phyloP scores from a whole-genome alignment of 805 yeast species.

The Ogataea pini region DNA sequence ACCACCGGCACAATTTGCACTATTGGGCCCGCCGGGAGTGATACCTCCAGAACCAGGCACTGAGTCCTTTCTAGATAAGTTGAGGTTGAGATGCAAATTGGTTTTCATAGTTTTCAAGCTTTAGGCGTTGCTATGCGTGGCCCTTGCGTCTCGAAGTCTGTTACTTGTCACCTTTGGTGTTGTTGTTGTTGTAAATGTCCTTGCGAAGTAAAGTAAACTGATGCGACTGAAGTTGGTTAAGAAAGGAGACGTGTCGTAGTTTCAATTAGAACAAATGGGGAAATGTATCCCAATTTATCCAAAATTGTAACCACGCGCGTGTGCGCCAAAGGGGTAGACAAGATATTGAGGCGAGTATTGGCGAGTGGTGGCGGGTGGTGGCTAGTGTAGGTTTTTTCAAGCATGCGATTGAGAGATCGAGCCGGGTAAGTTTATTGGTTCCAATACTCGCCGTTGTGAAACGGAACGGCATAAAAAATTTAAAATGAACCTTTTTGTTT shows the following conservation, averaged over 20 bases:
- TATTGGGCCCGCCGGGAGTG: conserved; percentile 13
- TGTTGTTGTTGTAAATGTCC: background rate
- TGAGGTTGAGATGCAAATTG: conserved; percentile 27
- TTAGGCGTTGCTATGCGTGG: too few relatives aligned
- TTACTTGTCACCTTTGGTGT: background rate
- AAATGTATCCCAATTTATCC: background rate
- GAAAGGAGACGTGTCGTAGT: conserved; percentile 6
- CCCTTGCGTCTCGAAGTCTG: conserved; percentile 5
- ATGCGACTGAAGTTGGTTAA: background rate
- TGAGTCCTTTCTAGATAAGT: conserved; percentile 24
- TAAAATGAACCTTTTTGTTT: too few relatives aligned
- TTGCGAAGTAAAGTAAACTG: background rate
- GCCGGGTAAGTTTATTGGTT: background rate
- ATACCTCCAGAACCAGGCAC: conserved; percentile 10
- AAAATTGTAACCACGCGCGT: conserved; percentile 6
- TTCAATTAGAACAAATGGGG: conserved; percentile 7
- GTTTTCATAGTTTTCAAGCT: conserved; percentile 31
- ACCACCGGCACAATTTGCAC: conserved; percentile 8
- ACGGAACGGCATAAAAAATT: background rate
- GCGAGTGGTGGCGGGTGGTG: background rate
- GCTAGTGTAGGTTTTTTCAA: background rate
- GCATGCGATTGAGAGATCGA: background rate
- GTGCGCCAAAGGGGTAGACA: conserved; percentile 6
- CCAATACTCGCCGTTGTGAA: background rate
- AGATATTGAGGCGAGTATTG: background rate